Evolutionary conservation across 2,329 filamentous ascomycete species (phyloP).

Genomic region (Tolypocladium pustulatum): DNA sequence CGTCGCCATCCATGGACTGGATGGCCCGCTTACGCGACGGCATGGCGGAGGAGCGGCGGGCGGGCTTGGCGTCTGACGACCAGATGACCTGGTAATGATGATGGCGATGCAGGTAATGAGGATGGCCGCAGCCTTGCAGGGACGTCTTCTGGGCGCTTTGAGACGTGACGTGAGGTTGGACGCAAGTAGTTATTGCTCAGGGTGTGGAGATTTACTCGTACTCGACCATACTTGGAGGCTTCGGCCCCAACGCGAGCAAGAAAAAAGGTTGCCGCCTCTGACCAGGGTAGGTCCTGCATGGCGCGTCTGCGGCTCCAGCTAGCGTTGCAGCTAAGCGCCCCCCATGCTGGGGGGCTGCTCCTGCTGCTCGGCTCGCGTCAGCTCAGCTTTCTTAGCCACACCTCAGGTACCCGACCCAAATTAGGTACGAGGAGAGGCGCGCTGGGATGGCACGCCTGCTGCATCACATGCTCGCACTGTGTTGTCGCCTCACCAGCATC

Average conservation of each 20-base stretch:
- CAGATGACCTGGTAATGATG: not conserved
- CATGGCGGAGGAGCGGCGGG: conserved; percentile 1
- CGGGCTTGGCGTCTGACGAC: not conserved
- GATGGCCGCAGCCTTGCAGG: not conserved
- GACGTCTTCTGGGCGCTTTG: not conserved
- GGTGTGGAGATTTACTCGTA: not conserved
- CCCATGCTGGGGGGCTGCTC: not conserved
- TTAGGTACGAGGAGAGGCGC: too few species aligned
- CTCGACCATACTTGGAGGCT: too few species aligned
- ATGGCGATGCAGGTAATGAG: not conserved
- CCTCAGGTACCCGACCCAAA: not conserved
- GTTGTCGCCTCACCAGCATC: too few species aligned
- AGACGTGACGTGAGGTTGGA: not conserved
- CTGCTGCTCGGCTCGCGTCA: not conserved
- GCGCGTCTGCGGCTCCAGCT: not conserved
- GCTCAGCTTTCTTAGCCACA: not conserved
- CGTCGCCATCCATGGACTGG: not conserved
- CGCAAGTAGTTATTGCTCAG: not conserved
- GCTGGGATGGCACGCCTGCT: not conserved
- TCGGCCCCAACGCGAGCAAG: not conserved
- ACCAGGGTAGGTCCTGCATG: not conserved
- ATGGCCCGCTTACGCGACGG: conserved; percentile 4
- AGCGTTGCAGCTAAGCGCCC: not conserved
- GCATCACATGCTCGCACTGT: not conserved
- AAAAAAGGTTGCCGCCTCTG: not conserved